These are phyloP conservation scores for Capsicum chinense DNA, from an alignment of 257 asterid species.

Conservation along the genomic window DNA sequence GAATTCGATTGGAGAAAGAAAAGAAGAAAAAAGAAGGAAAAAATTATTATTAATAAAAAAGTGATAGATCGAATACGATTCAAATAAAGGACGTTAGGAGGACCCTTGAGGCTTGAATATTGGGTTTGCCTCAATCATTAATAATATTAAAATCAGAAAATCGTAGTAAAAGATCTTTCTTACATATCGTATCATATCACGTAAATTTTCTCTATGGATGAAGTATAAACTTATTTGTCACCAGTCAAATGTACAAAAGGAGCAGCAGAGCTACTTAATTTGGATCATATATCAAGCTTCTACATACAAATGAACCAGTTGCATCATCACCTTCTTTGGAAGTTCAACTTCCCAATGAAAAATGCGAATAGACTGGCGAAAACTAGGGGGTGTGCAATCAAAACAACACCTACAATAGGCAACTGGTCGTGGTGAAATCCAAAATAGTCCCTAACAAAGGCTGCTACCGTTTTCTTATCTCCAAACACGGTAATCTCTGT, in stretches of 20 bases:
- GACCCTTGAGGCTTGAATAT: not conserved
- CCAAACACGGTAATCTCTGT: conserved; percentile 44
- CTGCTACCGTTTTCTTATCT: conserved; percentile 41
- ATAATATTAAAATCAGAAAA: not conserved
- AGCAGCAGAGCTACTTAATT: not conserved
- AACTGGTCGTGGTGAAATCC: conserved; percentile 49
- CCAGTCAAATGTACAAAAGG: conserved; percentile 7
- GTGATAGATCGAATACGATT: not conserved
- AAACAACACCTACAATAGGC: conserved; percentile 50
- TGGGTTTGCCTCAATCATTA: not conserved
- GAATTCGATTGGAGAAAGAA: too few species aligned
- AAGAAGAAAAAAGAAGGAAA: too few species aligned
- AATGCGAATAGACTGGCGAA: conserved; percentile 48
- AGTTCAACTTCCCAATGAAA: conserved; percentile 46
- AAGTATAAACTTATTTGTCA: not conserved
- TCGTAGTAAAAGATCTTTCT: not conserved
- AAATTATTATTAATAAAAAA: too few species aligned
- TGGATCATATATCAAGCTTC: not conserved
- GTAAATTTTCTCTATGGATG: not conserved
- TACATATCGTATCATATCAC: not conserved
- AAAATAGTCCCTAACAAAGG: conserved; percentile 49
- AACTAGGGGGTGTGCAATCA: conserved; percentile 47
- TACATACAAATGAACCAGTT: conserved; percentile 1
- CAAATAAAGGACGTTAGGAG: not conserved
- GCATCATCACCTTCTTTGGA: conserved; percentile 45